These are phyloP conservation scores for Dactylellina drechsleri DNA, from an alignment of 2,329 filamentous ascomycete genomes.

Conservation along the genomic window DNA sequence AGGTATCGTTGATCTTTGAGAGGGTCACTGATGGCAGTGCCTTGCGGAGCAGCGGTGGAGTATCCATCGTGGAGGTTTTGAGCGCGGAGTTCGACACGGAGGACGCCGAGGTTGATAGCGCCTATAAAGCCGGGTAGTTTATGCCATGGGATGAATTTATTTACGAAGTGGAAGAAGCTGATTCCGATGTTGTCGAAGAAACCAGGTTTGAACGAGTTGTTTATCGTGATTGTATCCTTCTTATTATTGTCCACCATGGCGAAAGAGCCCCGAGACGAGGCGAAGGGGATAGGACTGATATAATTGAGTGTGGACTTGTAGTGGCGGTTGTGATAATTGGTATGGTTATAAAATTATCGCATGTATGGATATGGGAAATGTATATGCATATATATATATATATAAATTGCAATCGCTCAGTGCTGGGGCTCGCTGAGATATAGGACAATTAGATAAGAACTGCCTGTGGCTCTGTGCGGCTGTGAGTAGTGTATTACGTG, in stretches of 20 bases:
- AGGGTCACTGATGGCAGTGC: conserved; percentile 59
- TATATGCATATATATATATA: too few relatives aligned
- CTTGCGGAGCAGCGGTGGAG: conserved; percentile 61
- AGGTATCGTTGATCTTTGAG: conserved; percentile 60
- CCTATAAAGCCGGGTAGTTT: conserved; percentile 63
- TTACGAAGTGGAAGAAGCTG: conserved; percentile 61
- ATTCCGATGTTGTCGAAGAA: conserved; percentile 60
- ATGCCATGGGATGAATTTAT: conserved; percentile 63
- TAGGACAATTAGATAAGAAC: too few relatives aligned
- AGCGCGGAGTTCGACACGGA: conserved; percentile 63
- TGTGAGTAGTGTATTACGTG: too few relatives aligned
- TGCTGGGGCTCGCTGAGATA: too few relatives aligned
- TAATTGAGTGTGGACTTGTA: too few relatives aligned
- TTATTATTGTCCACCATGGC: conserved; percentile 24
- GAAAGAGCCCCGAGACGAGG: too few relatives aligned
- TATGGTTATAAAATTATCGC: too few relatives aligned
- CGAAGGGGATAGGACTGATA: too few relatives aligned
- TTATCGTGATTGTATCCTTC: conserved; percentile 4
- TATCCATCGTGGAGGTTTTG: conserved; percentile 65
- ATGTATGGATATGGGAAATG: too few relatives aligned
- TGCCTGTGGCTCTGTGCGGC: too few relatives aligned
- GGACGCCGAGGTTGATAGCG: conserved; percentile 62
- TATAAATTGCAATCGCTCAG: too few relatives aligned
- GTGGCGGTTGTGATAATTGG: too few relatives aligned
- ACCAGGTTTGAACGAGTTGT: conserved; percentile 58